Evolutionary conservation across 176 grass and related monocot genomes (phyloP), one percentile per base, ranked within the genome.

Genomic region (Oryza rufipogon): DNA sequence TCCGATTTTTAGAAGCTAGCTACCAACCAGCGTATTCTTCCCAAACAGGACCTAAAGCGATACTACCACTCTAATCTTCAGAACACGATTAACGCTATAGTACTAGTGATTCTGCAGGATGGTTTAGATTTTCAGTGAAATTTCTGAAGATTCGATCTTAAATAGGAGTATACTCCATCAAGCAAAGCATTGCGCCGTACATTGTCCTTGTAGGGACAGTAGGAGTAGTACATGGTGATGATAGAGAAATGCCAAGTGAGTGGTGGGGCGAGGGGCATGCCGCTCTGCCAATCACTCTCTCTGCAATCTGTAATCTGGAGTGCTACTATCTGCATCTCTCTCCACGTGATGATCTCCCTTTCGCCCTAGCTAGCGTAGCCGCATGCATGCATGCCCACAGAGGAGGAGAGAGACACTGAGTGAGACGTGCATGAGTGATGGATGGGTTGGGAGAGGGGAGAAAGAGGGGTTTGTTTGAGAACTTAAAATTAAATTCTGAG

Each of bases 391-490:
- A 52, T 68, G 44, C 25, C 64, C 64, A 12, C 44, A 12, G 26
- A 45, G 5, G 10, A 12, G 34, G 36, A 42, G 30, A 58, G 8
- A 34, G 48, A 76, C 5, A 22, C 0, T 7, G 52, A 39, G 46
- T 14, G 77, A 46, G 68, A 46, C 2, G 68, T 38, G 36, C 36
- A 38, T 83, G 44, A 75, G 36, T 33, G 83, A 71, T 78, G 83
- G 83, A 49, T 38, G 42, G 52, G 34, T 20, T 5, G 52, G 52
- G 9, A 5, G 36, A 38, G 36, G 36, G 0, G 5, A 38, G 36
- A 38, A 4, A 6, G 36, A 38, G 36, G 4, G 34, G 36, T 38
- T 38, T 36, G 34, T 36, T 36, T 4, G 34, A 36, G 3, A 36
- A 36, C 34, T 36, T 36, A 36, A 36, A 36, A 36, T 32, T 32